Conservation (phyloP, 116 monocot species). For the Phalaenopsis hybrid region DNA sequence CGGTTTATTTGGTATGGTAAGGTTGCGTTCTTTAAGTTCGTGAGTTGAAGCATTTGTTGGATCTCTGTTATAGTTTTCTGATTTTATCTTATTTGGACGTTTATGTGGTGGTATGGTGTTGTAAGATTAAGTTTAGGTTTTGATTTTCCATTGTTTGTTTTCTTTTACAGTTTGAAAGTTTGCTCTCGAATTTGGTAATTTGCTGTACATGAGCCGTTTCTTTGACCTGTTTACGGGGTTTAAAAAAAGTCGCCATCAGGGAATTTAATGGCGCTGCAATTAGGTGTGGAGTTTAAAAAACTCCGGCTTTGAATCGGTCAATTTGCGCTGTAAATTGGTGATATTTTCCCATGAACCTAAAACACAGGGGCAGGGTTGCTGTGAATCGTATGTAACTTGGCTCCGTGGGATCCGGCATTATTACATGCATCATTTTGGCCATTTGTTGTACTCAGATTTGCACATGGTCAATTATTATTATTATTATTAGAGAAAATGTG, state of each 20-base stretch:
- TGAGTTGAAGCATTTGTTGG: not conserved
- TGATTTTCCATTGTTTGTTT: not conserved
- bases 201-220: not conserved
- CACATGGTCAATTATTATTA: not conserved
- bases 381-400: not conserved
- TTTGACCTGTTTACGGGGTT: not conserved
- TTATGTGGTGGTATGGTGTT: not conserved
- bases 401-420: not conserved
- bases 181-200: not conserved
- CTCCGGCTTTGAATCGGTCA: not conserved
- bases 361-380: not conserved
- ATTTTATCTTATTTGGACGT: not conserved
- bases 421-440: not conserved
- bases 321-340: not conserved
- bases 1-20: not conserved
- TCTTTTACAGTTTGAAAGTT: not conserved
- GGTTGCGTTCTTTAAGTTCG: too few relatives aligned
- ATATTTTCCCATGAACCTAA: not conserved
- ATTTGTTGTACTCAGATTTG: not conserved
- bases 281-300: not conserved
- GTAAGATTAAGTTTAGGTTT: not conserved
- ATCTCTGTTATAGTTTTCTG: not conserved
- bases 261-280: not conserved
- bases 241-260: not conserved
- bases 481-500: not conserved